Conservation (phyloP, 2,329 filamentous ascomycete species). For the Monilinia aucupariae region DNA sequence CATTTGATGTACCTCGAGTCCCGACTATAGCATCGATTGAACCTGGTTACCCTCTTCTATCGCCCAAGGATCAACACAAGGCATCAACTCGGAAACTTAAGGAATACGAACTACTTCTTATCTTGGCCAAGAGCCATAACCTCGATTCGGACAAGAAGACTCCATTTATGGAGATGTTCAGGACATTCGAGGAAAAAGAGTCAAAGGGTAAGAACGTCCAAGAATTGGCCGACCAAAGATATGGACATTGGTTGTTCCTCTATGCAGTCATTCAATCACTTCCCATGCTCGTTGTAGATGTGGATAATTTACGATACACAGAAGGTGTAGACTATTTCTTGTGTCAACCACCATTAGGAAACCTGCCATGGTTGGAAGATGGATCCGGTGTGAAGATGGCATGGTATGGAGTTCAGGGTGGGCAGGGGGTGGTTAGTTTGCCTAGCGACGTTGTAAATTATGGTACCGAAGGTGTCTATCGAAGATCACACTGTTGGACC, state of each 20-base stretch:
- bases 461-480: conserved; percentile 62
- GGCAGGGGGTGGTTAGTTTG: conserved; percentile 54
- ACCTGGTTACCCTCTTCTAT: conserved; percentile 56
- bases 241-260: conserved; percentile 76
- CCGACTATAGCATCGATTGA: conserved; percentile 64
- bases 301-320: conserved; percentile 61
- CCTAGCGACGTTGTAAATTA: conserved; percentile 57
- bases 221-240: conserved; percentile 66
- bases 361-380: conserved; percentile 67
- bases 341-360: conserved; percentile 67
- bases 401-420: conserved; percentile 71
- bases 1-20: conserved; percentile 78
- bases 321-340: conserved; percentile 78
- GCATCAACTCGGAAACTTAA: conserved; percentile 67
- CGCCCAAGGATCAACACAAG: conserved; percentile 69
- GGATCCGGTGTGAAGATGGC: conserved; percentile 54
- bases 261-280: conserved; percentile 73
- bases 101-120: conserved; percentile 67
- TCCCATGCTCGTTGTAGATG: conserved; percentile 72
- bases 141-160: conserved; percentile 57
- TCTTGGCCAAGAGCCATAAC: conserved; percentile 80
- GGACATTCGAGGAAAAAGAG: conserved; percentile 64
- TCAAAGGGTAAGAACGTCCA: conserved; percentile 56
- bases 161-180: conserved; percentile 65
- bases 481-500: conserved; percentile 64